These are phyloP conservation scores for Tetrahymena elliotti DNA, from an alignment of 73 alveolate genomes.

Conservation along the genomic window DNA sequence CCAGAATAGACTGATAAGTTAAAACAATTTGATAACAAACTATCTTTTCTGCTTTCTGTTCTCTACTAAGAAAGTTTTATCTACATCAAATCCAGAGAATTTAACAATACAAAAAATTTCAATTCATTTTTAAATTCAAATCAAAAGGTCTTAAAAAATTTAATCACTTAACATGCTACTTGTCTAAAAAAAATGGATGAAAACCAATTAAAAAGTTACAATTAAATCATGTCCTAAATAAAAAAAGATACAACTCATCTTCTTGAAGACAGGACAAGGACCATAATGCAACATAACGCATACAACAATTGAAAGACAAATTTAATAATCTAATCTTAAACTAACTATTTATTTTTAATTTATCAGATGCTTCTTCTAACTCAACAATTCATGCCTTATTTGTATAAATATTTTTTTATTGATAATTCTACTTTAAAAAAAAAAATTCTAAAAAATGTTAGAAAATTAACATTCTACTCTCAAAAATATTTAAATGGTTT, in stretches of 20 bases:
- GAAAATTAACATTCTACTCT: too few species aligned
- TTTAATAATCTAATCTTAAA: too few species aligned
- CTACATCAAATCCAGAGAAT: background rate
- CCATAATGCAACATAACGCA: background rate
- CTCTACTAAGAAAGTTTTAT: background rate
- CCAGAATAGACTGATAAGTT: background rate
- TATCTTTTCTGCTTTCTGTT: background rate
- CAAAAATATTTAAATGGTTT: too few species aligned
- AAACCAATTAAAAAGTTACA: background rate
- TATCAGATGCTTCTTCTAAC: too few species aligned
- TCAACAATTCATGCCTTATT: too few species aligned
- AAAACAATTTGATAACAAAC: background rate
- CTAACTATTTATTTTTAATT: too few species aligned
- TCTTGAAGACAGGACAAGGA: background rate
- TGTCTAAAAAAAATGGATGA: background rate
- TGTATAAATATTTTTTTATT: too few species aligned
- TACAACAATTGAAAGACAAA: background rate
- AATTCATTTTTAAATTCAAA: background rate
- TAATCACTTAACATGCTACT: background rate
- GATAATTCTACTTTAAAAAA: too few species aligned
- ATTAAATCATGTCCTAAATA: background rate
- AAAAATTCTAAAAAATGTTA: too few species aligned
- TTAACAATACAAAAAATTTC: background rate
- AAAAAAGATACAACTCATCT: background rate
- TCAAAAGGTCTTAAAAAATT: background rate